Conservation (phyloP, 192 early-diverging fungal species). For the Geosiphon pyriformis region DNA sequence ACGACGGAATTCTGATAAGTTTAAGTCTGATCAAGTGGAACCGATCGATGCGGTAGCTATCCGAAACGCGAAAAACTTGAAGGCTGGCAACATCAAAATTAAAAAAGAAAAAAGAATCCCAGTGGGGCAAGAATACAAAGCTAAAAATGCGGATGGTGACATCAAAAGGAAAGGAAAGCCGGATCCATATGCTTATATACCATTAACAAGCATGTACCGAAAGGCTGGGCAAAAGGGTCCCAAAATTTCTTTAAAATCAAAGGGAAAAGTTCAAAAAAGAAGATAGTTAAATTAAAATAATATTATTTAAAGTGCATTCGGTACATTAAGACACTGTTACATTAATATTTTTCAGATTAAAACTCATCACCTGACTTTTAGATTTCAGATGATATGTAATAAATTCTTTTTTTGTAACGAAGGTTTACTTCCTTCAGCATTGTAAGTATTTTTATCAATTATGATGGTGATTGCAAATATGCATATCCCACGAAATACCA, state of each 20-base stretch:
- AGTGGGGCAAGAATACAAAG: conserved; percentile 76
- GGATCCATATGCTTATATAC: conserved; percentile 96
- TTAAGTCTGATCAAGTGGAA: conserved; percentile 62
- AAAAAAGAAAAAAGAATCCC: conserved; percentile 23
- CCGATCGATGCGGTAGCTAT: conserved; percentile 28
- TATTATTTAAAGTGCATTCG: too few species aligned
- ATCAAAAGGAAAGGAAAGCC: conserved; percentile 80
- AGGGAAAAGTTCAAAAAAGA: conserved; percentile 9
- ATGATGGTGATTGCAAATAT: too few species aligned
- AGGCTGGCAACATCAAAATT: too few species aligned
- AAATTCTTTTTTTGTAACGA: too few species aligned
- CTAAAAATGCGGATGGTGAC: conserved; percentile 88
- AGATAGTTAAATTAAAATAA: too few species aligned
- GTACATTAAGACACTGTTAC: too few species aligned
- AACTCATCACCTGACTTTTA: too few species aligned
- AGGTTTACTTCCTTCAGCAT: too few species aligned
- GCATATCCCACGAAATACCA: too few species aligned
- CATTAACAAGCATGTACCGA: conserved; percentile 47
- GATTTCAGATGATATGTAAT: too few species aligned
- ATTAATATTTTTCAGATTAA: too few species aligned
- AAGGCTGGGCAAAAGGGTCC: conserved; percentile 1
- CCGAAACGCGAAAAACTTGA: conserved; percentile 34
- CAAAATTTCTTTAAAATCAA: conserved; percentile 14
- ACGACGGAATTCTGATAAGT: conserved; percentile 52
- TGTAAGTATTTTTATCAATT: too few species aligned